These are phyloP conservation scores for Adansonia madagascariensis DNA, from an alignment of 441 rosid species.

Conservation along the genomic window DNA sequence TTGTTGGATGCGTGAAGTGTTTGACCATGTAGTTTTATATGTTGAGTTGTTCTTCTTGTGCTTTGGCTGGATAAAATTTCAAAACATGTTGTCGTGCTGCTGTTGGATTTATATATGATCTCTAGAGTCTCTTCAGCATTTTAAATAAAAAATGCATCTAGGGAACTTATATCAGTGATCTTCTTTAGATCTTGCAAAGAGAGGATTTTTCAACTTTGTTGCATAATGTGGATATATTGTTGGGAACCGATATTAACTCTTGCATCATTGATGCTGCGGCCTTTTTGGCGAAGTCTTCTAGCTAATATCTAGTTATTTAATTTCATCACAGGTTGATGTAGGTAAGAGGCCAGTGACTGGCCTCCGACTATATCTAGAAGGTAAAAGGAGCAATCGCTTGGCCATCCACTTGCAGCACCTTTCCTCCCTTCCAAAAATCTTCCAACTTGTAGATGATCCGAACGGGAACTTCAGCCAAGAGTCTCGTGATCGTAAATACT, in stretches of 20 bases:
- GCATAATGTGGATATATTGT: background rate
- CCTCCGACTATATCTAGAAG: conserved; percentile 89
- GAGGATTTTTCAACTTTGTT: conserved; percentile 12
- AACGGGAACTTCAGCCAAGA: conserved; percentile 50
- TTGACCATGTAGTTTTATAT: conserved; percentile 12
- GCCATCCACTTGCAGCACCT: conserved; percentile 96
- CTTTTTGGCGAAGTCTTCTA: background rate
- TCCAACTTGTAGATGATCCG: conserved; percentile 77
- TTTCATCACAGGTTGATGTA: conserved; percentile 21
- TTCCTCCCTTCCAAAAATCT: conserved; percentile 84
- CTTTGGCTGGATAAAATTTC: background rate
- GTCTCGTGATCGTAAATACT: conserved; percentile 66
- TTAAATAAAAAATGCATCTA: background rate
- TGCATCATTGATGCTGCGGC: background rate
- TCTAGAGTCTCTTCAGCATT: background rate
- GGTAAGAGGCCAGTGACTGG: conserved; percentile 86
- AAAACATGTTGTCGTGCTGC: background rate
- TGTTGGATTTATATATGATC: conserved; percentile 19
- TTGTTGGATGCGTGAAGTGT: conserved; percentile 5
- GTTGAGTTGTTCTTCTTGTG: background rate
- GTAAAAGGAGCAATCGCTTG: conserved; percentile 80
- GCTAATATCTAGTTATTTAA: background rate
- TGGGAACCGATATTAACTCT: background rate
- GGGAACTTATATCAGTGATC: background rate
- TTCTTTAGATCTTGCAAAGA: background rate